These are phyloP conservation scores for Inonotus hispidus DNA, from an alignment of 1,284 basidiomycete species.

Conservation along the genomic window DNA sequence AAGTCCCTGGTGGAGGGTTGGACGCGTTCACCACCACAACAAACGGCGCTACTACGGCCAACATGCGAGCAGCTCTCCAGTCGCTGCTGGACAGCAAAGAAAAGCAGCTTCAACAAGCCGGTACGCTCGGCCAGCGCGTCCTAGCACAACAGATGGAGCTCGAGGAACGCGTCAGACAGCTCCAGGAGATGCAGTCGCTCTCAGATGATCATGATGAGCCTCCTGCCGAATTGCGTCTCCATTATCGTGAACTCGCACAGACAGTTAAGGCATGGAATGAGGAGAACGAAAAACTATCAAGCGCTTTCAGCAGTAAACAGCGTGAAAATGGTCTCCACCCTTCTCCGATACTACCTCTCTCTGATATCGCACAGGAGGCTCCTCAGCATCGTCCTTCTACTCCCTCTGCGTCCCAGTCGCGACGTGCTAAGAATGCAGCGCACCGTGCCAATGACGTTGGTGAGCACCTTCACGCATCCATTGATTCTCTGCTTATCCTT, in stretches of 20 bases:
- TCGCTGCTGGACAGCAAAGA: conserved; percentile 82
- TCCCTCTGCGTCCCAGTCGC: conserved; percentile 64
- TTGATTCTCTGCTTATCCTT: neutral
- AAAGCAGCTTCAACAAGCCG: conserved; percentile 84
- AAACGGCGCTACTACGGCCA: conserved; percentile 41
- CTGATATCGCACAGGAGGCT: conserved; percentile 38
- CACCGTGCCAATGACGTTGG: conserved; percentile 81
- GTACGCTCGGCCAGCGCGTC: conserved; percentile 85
- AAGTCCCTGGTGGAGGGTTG: neutral
- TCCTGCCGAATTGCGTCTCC: conserved; percentile 60
- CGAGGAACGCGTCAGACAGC: conserved; percentile 76
- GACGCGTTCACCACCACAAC: conserved; percentile 20
- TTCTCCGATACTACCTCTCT: conserved; percentile 30
- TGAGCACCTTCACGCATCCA: conserved; percentile 34
- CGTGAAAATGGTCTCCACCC: conserved; percentile 34
- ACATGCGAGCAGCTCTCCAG: conserved; percentile 74
- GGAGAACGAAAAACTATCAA: conserved; percentile 77
- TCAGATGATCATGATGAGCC: conserved; percentile 55
- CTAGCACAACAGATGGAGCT: conserved; percentile 89
- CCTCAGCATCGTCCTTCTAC: conserved; percentile 38
- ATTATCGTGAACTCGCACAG: conserved; percentile 73
- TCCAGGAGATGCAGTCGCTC: conserved; percentile 63
- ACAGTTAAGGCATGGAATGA: conserved; percentile 76
- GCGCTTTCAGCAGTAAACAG: conserved; percentile 46
- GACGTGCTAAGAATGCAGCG: conserved; percentile 80